Evolutionary conservation across 257 asterid genomes (phyloP).

Genomic region (Nicotiana undulata): DNA sequence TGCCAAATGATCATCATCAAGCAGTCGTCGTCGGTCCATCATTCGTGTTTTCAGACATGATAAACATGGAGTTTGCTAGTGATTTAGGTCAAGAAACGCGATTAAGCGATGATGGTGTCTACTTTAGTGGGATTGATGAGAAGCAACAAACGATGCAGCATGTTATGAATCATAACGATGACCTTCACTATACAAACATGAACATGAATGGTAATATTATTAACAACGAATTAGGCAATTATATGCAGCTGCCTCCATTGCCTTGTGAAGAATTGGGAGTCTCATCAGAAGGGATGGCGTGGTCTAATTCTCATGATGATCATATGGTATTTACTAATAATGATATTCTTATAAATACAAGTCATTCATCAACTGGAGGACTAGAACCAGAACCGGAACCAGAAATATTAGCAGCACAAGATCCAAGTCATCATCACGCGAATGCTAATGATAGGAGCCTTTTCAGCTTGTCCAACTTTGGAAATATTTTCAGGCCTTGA

Average conservation of each 20-base stretch:
- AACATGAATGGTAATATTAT: background rate
- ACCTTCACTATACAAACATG: background rate
- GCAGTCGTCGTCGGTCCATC: background rate
- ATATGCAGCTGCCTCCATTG: slow-evolving; percentile 31
- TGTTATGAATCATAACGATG: background rate
- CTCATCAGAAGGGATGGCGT: slow-evolving; percentile 21
- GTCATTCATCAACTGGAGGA: background rate
- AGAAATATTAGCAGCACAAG: slow-evolving; percentile 1
- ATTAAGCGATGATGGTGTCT: slow-evolving; percentile 11
- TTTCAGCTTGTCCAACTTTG: slow-evolving; percentile 33
- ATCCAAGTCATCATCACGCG: slow-evolving; percentile 3
- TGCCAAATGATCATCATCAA: background rate
- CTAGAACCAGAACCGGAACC: background rate
- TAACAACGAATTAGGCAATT: background rate
- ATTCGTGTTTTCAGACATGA: slow-evolving; percentile 14
- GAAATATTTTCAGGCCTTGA: slow-evolving; percentile 45
- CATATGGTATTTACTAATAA: slow-evolving; percentile 15
- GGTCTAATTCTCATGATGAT: slow-evolving; percentile 27
- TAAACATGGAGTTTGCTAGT: background rate
- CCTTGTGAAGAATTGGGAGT: slow-evolving; percentile 24
- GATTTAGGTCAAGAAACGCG: slow-evolving; percentile 8
- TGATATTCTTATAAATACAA: slow-evolving; percentile 2
- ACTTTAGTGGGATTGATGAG: slow-evolving; percentile 17
- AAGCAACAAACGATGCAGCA: slow-evolving; percentile 1
- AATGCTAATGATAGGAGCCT: slow-evolving; percentile 15